Percentiles rank a stretch among this genome's conserved stretches.
Conservation (phyloP, 1,284 basidiomycete species). For the Papiliotrema fonsecae region DNA sequence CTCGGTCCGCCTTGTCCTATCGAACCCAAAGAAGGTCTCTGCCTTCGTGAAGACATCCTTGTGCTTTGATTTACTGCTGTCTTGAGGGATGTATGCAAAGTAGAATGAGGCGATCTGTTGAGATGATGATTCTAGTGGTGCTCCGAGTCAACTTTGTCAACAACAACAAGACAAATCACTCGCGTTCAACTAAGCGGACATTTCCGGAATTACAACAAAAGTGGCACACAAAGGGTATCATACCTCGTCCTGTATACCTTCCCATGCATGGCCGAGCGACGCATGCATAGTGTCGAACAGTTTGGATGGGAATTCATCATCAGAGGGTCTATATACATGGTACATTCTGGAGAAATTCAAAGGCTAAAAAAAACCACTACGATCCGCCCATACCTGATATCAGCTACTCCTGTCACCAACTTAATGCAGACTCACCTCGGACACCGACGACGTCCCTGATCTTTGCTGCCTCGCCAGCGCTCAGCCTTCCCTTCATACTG, state of each 20-base stretch:
- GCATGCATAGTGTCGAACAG: neutral
- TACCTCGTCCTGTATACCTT: neutral
- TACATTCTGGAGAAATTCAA: too few relatives aligned
- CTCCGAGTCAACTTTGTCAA: neutral
- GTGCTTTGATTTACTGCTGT: neutral
- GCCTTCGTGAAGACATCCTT: neutral
- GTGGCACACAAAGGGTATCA: neutral
- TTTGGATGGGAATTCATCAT: too few relatives aligned
- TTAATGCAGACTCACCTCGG: conserved; percentile 18
- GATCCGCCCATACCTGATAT: conserved; percentile 10
- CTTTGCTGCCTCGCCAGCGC: conserved; percentile 47
- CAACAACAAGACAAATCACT: conserved; percentile 6
- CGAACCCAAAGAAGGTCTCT: neutral
- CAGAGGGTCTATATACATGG: too few relatives aligned
- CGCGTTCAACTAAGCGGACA: neutral
- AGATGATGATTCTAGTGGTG: neutral
- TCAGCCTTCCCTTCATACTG: conserved; percentile 41
- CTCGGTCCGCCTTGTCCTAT: neutral
- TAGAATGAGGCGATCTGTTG: neutral
- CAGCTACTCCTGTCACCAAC: neutral
- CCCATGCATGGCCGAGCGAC: neutral
- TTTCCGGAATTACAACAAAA: neutral
- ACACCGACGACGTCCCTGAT: conserved; percentile 47
- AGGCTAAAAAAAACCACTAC: too few relatives aligned
- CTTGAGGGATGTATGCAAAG: neutral